Conservation (phyloP, 768 basidiomycete genomes). For the Boletus reticulatus region DNA sequence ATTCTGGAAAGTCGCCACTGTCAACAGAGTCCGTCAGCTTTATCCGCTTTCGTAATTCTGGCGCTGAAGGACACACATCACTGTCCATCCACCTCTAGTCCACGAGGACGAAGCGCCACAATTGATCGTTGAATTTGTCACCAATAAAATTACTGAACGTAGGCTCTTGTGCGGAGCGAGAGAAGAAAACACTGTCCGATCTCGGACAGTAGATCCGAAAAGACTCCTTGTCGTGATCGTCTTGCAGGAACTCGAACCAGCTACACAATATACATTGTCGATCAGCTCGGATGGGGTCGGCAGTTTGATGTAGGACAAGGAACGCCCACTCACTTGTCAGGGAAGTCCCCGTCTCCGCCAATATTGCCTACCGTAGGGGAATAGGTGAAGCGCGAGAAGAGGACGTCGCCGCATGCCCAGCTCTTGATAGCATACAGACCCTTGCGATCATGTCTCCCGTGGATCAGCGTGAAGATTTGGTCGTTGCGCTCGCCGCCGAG, state of each 20-base stretch:
- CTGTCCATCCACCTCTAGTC: background rate
- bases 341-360: background rate
- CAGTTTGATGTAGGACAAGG: too few species aligned
- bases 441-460: background rate
- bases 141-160: background rate
- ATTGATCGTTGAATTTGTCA: background rate
- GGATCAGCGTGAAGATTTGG: conserved; percentile 5
- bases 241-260: conserved; percentile 1
- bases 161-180: background rate
- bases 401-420: conserved; percentile 1
- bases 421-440: conserved; percentile 6
- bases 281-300: background rate
- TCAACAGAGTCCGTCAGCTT: background rate
- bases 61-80: background rate
- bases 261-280: background rate
- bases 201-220: conserved; percentile 1
- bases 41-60: background rate
- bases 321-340: background rate
- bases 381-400: background rate
- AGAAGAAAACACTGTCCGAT: background rate
- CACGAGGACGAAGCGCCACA: conserved; percentile 3
- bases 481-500: background rate
- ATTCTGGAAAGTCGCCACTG: too few species aligned
- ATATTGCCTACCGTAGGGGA: background rate
- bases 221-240: background rate